Evolutionary conservation across 352 stramenopile genomes (phyloP).

Genomic region (Globisporangium polare): DNA sequence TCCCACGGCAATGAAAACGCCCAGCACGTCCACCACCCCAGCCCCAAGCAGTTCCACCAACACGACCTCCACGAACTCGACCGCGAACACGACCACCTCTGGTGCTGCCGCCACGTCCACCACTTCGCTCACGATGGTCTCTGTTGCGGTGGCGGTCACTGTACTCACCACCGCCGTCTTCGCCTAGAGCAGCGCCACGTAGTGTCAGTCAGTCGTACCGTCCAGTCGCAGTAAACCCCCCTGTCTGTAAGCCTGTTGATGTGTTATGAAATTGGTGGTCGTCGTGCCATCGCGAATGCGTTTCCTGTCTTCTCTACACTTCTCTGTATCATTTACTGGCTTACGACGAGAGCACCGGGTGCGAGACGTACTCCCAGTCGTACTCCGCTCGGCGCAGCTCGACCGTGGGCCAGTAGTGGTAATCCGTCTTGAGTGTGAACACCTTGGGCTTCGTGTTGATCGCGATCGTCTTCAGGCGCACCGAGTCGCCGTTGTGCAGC

Average conservation of each 20-base stretch:
- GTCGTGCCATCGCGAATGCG: neutral
- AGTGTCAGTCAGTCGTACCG: too few species aligned
- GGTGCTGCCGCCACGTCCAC: neutral
- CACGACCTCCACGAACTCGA: neutral
- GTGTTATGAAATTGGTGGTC: neutral
- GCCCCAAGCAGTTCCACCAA: neutral
- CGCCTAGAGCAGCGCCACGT: neutral
- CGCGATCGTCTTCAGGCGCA: constrained; percentile 88
- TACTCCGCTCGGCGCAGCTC: constrained; percentile 64
- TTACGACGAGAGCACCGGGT: constrained; percentile 17
- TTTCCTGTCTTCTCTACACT: neutral
- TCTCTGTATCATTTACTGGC: too few species aligned
- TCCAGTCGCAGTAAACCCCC: too few species aligned
- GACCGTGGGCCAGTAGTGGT: constrained; percentile 89
- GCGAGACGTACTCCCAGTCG: constrained; percentile 75
- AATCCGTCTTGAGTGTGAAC: constrained; percentile 90
- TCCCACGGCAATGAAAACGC: neutral
- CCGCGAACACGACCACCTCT: neutral
- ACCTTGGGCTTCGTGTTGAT: constrained; percentile 89
- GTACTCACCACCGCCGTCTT: neutral
- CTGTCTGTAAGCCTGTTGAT: too few species aligned
- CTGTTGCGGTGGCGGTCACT: neutral
- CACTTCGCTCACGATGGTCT: neutral
- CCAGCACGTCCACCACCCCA: neutral
- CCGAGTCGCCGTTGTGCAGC: constrained; percentile 74